These are phyloP conservation scores for Aspergillus hiratsukae DNA, from an alignment of 2,329 filamentous ascomycete genomes.

Conservation along the genomic window DNA sequence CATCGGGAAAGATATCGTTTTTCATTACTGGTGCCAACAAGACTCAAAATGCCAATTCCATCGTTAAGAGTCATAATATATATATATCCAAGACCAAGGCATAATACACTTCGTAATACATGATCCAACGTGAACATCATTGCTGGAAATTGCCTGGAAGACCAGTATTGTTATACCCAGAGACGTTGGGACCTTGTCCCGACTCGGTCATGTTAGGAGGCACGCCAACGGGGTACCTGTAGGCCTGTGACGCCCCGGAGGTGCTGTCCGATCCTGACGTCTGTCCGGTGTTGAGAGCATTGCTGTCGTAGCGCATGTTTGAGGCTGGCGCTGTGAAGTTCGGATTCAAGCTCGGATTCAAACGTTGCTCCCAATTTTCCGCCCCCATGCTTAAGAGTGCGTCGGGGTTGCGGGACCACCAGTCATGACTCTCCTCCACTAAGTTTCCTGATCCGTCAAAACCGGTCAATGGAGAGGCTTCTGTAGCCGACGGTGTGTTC, in stretches of 20 bases:
- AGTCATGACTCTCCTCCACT: constrained; percentile 60
- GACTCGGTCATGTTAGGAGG: constrained; percentile 4
- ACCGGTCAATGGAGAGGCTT: constrained; percentile 45
- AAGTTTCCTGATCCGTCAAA: constrained; percentile 59
- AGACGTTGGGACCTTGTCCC: constrained; percentile 2
- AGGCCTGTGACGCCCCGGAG: constrained; percentile 5
- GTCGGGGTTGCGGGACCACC: constrained; percentile 61
- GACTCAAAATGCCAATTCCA: not conserved
- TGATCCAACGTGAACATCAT: constrained; percentile 1
- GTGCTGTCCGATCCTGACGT: constrained; percentile 6
- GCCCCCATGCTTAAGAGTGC: constrained; percentile 55
- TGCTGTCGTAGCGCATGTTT: constrained; percentile 10
- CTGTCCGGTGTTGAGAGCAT: constrained; percentile 6
- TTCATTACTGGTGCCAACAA: not conserved
- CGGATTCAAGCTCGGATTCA: constrained; percentile 25
- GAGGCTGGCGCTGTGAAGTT: constrained; percentile 12
- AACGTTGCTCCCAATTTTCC: constrained; percentile 52
- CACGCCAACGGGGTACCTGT: constrained; percentile 3
- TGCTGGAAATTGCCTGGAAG: constrained; percentile 11
- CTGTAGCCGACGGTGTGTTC: constrained; percentile 32
- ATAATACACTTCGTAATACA: not conserved
- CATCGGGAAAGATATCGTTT: too few relatives aligned
- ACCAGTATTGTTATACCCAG: constrained; percentile 8
- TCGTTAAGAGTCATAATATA: not conserved
- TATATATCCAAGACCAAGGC: not conserved